Conservation (phyloP, 257 asterid genomes). For the Ligustrum vulgare region DNA sequence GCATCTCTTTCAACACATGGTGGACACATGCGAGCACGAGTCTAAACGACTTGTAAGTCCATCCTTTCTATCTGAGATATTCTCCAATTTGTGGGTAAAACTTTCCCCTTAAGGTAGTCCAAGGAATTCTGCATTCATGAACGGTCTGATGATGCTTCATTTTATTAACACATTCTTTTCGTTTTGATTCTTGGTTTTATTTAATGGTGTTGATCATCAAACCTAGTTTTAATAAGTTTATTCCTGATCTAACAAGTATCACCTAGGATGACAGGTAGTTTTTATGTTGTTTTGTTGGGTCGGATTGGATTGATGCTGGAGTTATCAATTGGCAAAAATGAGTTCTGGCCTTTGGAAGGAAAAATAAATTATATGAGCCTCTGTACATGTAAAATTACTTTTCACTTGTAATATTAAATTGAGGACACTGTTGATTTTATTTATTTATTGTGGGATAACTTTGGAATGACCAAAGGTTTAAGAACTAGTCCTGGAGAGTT, state of each 20-base stretch:
- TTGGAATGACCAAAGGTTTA: not conserved
- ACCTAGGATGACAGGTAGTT: not conserved
- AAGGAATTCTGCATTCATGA: not conserved
- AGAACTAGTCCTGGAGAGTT: not conserved
- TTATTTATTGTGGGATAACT: not conserved
- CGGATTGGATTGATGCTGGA: not conserved
- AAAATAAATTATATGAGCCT: not conserved
- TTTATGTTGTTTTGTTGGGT: not conserved
- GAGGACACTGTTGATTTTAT: not conserved
- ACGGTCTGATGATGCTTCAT: not conserved
- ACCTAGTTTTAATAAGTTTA: not conserved
- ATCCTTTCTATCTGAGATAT: not conserved
- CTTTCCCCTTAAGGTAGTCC: not conserved
- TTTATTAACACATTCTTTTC: not conserved
- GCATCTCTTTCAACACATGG: constrained; percentile 51
- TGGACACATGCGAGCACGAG: constrained; percentile 36
- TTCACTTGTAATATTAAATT: not conserved
- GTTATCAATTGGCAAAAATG: not conserved
- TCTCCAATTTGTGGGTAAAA: not conserved
- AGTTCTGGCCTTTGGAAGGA: not conserved
- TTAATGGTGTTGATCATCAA: not conserved
- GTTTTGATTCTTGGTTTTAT: not conserved
- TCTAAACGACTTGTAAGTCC: constrained; percentile 44
- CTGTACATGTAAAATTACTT: not conserved
- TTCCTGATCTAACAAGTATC: not conserved